These are phyloP conservation scores for Ogataea salicorniae DNA, from an alignment of 805 yeast genomes.

Conservation along the genomic window DNA sequence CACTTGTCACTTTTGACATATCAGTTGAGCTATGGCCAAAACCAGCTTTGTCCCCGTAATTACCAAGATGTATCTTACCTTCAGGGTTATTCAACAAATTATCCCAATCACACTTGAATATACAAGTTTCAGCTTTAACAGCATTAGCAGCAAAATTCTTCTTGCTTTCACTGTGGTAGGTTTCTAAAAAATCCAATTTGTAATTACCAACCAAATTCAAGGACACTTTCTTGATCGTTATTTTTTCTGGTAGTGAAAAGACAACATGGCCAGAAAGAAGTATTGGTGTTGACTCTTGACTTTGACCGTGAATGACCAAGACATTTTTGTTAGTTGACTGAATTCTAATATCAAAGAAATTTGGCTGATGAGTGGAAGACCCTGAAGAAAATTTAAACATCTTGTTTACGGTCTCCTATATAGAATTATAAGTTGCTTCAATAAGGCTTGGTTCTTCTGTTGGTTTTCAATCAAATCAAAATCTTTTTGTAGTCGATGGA, in stretches of 20 bases:
- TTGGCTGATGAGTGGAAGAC: slow-evolving; percentile 23
- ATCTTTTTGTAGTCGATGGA: too few species aligned
- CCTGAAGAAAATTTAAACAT: slow-evolving; percentile 32
- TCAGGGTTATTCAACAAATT: slow-evolving; percentile 37
- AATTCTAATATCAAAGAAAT: slow-evolving; percentile 24
- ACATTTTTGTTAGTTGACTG: slow-evolving; percentile 38
- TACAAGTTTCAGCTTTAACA: slow-evolving; percentile 34
- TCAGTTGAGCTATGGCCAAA: not conserved
- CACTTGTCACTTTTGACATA: slow-evolving; percentile 3
- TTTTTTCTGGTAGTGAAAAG: slow-evolving; percentile 38
- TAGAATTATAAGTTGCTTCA: not conserved
- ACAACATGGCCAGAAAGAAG: slow-evolving; percentile 44
- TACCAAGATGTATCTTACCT: slow-evolving; percentile 37
- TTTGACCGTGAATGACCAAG: slow-evolving; percentile 39
- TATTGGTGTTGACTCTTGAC: slow-evolving; percentile 39
- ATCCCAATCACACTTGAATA: slow-evolving; percentile 42
- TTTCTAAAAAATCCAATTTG: slow-evolving; percentile 36
- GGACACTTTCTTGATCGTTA: slow-evolving; percentile 35
- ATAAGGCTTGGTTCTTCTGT: too few species aligned
- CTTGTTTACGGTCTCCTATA: not conserved
- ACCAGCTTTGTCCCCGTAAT: slow-evolving; percentile 33
- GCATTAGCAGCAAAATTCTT: slow-evolving; percentile 27
- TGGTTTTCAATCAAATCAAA: too few species aligned
- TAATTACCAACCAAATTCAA: slow-evolving; percentile 40
- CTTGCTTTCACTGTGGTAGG: slow-evolving; percentile 25